These are phyloP conservation scores for Phylloporus rhodoxanthus DNA, from an alignment of 768 basidiomycete genomes.

Conservation along the genomic window DNA sequence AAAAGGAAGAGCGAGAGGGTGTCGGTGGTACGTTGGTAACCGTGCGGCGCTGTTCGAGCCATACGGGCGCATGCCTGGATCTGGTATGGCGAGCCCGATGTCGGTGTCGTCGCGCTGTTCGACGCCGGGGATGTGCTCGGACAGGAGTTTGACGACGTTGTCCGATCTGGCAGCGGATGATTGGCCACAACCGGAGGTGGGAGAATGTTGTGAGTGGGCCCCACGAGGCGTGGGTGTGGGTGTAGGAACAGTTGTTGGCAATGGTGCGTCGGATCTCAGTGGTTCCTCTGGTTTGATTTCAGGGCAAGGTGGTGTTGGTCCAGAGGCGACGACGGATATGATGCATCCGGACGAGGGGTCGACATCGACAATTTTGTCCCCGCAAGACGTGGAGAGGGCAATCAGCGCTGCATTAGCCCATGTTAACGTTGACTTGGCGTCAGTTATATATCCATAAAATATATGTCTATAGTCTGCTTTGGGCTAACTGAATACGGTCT, in stretches of 20 bases:
- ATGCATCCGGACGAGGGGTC: neutral
- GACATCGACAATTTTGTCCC: constrained; percentile 11
- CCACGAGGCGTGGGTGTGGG: constrained; percentile 1
- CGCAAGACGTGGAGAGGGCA: constrained; percentile 19
- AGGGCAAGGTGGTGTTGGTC: neutral
- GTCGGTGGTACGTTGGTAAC: constrained; percentile 20
- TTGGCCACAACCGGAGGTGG: constrained; percentile 32
- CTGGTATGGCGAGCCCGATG: neutral
- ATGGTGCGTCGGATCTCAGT: neutral
- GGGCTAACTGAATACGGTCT: neutral
- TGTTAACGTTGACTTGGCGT: neutral
- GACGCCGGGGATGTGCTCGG: constrained; percentile 11
- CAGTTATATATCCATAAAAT: neutral
- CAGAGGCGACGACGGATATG: neutral
- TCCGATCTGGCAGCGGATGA: constrained; percentile 6
- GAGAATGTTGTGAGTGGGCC: constrained; percentile 27
- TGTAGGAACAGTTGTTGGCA: neutral
- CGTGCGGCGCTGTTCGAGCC: constrained; percentile 13
- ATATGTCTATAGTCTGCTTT: neutral
- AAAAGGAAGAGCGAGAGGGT: neutral
- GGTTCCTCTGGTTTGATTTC: neutral
- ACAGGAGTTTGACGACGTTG: constrained; percentile 9
- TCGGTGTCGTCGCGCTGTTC: constrained; percentile 4
- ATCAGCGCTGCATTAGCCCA: constrained; percentile 20
- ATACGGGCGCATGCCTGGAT: constrained; percentile 18